A percentile compares a stretch with the other conserved stretches of the same genome.
phyloP scores from a whole-genome alignment of 2,329 filamentous ascomycete genomes.

The Aulographum hederae region DNA sequence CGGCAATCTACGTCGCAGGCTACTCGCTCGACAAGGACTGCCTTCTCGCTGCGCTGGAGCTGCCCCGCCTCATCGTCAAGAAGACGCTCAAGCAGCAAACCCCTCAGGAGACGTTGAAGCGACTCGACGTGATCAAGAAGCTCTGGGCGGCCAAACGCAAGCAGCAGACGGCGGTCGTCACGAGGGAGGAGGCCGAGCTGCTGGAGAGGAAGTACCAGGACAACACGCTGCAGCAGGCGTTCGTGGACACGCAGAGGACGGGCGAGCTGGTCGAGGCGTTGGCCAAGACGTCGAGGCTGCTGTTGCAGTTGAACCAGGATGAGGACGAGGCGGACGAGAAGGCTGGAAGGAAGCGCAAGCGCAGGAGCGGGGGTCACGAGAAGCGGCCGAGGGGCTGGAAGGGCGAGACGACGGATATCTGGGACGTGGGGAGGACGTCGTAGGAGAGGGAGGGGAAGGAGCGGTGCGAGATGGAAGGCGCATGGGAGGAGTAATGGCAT shows the following conservation, averaged over 20 bases:
- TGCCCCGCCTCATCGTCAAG: constrained; percentile 52
- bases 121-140: too few relatives aligned
- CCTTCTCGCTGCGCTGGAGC: constrained; percentile 70
- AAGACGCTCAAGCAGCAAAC: too few relatives aligned
- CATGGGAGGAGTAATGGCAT: too few relatives aligned
- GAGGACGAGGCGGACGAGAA: constrained; percentile 2
- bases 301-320: background rate
- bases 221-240: constrained; percentile 43
- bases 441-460: too few relatives aligned
- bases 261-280: constrained; percentile 47
- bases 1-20: constrained; percentile 62
- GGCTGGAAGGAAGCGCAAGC: constrained; percentile 1
- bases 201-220: constrained; percentile 35
- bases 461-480: too few relatives aligned
- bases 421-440: constrained; percentile 4
- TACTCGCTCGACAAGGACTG: constrained; percentile 56
- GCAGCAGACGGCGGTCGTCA: background rate
- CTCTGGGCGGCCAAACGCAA: too few relatives aligned
- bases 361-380: background rate
- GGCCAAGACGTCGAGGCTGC: constrained; percentile 1
- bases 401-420: constrained; percentile 3
- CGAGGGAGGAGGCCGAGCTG: background rate
- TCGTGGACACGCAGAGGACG: constrained; percentile 49
- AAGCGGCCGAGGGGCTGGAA: constrained; percentile 1
- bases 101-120: too few relatives aligned